phyloP scores from a whole-genome alignment of 352 stramenopile species.

The Globisporangium barbulae region DNA sequence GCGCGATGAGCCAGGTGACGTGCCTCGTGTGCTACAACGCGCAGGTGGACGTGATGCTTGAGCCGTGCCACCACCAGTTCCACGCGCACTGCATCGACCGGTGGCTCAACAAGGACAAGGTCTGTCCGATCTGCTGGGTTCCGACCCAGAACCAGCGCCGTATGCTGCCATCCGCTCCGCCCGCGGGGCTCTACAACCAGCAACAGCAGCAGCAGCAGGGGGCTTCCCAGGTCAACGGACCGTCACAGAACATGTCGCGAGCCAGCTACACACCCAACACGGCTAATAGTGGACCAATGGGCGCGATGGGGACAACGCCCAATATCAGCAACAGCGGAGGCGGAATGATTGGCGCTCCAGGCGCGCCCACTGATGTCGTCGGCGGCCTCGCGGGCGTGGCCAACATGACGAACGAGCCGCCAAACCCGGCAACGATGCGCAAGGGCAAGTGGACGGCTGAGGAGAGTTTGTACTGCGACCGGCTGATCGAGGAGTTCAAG shows the following conservation, averaged over 20 bases:
- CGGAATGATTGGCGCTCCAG: background rate
- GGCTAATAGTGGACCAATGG: background rate
- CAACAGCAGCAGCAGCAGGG: conserved; percentile 12
- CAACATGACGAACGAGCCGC: conserved; percentile 11
- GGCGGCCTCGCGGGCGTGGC: conserved; percentile 1
- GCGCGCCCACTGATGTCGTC: conserved; percentile 2
- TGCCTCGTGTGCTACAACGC: conserved; percentile 49
- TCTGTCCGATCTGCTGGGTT: conserved; percentile 72
- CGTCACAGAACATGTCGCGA: conserved; percentile 1
- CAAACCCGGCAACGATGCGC: conserved; percentile 52
- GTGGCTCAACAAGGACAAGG: conserved; percentile 69
- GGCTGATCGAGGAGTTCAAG: conserved; percentile 97
- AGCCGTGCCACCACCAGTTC: conserved; percentile 78
- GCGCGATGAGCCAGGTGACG: conserved; percentile 16
- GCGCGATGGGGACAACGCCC: background rate
- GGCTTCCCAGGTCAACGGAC: background rate
- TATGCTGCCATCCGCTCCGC: conserved; percentile 24
- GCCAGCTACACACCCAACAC: background rate
- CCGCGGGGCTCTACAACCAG: conserved; percentile 12
- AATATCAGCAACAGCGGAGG: background rate
- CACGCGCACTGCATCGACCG: conserved; percentile 74
- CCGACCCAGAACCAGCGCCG: conserved; percentile 61
- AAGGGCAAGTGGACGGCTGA: conserved; percentile 97
- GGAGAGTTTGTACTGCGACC: conserved; percentile 97
- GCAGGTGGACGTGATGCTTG: conserved; percentile 49